Evolutionary conservation across 176 grass and related monocot species (phyloP).

Genomic region (Typha latifolia): DNA sequence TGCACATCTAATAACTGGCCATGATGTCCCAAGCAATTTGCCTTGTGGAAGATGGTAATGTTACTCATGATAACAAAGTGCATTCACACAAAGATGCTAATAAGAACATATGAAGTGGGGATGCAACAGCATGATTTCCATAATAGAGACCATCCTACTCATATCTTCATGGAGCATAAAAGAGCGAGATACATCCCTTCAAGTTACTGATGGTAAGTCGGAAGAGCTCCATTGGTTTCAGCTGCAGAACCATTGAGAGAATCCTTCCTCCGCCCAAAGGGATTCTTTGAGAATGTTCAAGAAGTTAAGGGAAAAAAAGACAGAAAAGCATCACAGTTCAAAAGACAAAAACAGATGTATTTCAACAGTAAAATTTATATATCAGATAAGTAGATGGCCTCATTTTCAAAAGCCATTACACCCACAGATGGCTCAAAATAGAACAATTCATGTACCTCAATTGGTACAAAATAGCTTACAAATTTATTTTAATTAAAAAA

Average conservation of each 20-base stretch:
- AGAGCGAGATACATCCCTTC: constrained; percentile 55
- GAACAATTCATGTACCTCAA: too few species aligned
- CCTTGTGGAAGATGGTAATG: constrained; percentile 44
- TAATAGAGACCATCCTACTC: constrained; percentile 27
- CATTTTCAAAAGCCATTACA: too few species aligned
- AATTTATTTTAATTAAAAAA: too few species aligned
- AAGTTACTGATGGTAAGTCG: constrained; percentile 28
- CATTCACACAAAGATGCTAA: constrained; percentile 58
- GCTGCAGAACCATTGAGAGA: constrained; percentile 25
- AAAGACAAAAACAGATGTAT: neutral
- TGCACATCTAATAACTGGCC: constrained; percentile 53
- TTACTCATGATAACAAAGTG: constrained; percentile 31
- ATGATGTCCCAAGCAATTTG: constrained; percentile 31
- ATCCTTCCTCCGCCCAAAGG: constrained; percentile 94
- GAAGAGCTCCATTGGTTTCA: constrained; percentile 40
- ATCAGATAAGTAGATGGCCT: neutral
- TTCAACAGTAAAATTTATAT: neutral
- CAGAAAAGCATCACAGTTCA: neutral
- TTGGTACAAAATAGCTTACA: too few species aligned
- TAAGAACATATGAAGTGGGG: constrained; percentile 26
- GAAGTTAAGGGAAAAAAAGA: constrained; percentile 41
- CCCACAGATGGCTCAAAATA: too few species aligned
- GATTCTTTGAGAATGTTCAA: constrained; percentile 78
- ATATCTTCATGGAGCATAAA: constrained; percentile 19
- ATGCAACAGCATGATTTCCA: constrained; percentile 55